Evolutionary conservation across 2,329 filamentous ascomycete species (phyloP).

Genomic region (Verticillium dahliae): DNA sequence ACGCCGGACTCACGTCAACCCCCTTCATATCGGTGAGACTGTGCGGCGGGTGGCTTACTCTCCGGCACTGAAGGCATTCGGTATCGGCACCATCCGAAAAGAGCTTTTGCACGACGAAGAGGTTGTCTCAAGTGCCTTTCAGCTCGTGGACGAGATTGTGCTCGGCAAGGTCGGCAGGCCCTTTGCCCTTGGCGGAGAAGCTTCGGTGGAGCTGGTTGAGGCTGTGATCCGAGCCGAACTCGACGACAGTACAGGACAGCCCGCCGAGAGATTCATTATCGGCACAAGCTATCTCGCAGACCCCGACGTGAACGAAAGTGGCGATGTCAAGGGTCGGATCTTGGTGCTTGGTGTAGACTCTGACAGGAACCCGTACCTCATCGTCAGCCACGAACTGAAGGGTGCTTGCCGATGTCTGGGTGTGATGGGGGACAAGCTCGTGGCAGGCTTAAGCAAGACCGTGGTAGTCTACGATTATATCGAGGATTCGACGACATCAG

Average conservation of each 20-base stretch:
- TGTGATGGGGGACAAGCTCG: constrained; percentile 68
- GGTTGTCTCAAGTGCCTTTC: constrained; percentile 71
- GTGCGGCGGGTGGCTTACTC: constrained; percentile 86
- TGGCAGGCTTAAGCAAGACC: constrained; percentile 86
- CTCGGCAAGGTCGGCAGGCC: constrained; percentile 71
- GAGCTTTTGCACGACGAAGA: constrained; percentile 67
- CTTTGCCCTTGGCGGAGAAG: constrained; percentile 45
- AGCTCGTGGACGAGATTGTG: constrained; percentile 82
- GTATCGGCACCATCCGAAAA: constrained; percentile 76
- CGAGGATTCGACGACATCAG: constrained; percentile 48
- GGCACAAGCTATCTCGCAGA: constrained; percentile 75
- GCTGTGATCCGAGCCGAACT: constrained; percentile 74
- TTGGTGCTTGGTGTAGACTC: constrained; percentile 77
- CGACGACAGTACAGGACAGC: constrained; percentile 45
- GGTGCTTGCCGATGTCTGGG: constrained; percentile 76
- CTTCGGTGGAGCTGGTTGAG: constrained; percentile 68
- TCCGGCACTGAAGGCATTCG: constrained; percentile 70
- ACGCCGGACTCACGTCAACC: constrained; percentile 80
- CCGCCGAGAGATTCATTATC: constrained; percentile 77
- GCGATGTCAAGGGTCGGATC: constrained; percentile 61
- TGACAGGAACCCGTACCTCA: constrained; percentile 64
- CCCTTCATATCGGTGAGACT: constrained; percentile 72
- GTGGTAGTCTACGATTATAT: constrained; percentile 54
- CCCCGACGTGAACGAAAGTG: constrained; percentile 38
- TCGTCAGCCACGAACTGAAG: constrained; percentile 64